phyloP scores from a whole-genome alignment of 2,329 filamentous ascomycete genomes.

The Hypoxylon sp. region DNA sequence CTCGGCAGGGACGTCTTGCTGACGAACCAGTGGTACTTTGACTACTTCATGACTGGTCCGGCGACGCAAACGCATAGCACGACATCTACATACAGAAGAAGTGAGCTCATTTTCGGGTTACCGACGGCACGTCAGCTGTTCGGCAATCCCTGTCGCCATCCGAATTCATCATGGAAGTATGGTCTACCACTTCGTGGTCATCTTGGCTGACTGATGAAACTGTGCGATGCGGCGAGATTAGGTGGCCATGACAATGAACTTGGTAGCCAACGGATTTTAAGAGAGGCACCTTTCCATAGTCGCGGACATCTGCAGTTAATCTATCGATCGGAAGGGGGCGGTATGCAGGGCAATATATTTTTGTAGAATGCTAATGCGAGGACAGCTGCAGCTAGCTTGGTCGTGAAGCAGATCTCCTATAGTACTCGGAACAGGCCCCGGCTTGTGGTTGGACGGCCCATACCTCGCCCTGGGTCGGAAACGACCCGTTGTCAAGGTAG shows the following conservation, averaged over 20 bases:
- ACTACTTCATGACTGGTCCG: slow-evolving; percentile 34
- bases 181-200: slow-evolving; percentile 25
- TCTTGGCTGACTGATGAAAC: slow-evolving; percentile 37
- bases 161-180: slow-evolving; percentile 32
- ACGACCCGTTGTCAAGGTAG: slow-evolving; percentile 32
- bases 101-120: slow-evolving; percentile 46
- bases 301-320: slow-evolving; percentile 50
- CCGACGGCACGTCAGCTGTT: slow-evolving; percentile 45
- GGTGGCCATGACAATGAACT: slow-evolving; percentile 42
- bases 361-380: slow-evolving; percentile 27
- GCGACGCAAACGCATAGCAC: slow-evolving; percentile 37
- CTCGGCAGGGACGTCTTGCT: slow-evolving; percentile 25
- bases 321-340: slow-evolving; percentile 51
- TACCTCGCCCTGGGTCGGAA: slow-evolving; percentile 32
- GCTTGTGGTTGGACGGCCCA: slow-evolving; percentile 32
- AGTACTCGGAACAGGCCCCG: slow-evolving; percentile 43
- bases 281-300: slow-evolving; percentile 32
- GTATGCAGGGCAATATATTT: slow-evolving; percentile 44
- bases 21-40: slow-evolving; percentile 40
- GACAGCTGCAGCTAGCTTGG: slow-evolving; percentile 39
- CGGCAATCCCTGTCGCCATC: slow-evolving; percentile 46
- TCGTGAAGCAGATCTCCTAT: slow-evolving; percentile 35
- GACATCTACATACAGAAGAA: slow-evolving; percentile 35
- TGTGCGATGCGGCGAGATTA: slow-evolving; percentile 49
- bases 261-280: slow-evolving; percentile 46